phyloP scores from a whole-genome alignment of 345 rosid species.

The Pistacia atlantica region DNA sequence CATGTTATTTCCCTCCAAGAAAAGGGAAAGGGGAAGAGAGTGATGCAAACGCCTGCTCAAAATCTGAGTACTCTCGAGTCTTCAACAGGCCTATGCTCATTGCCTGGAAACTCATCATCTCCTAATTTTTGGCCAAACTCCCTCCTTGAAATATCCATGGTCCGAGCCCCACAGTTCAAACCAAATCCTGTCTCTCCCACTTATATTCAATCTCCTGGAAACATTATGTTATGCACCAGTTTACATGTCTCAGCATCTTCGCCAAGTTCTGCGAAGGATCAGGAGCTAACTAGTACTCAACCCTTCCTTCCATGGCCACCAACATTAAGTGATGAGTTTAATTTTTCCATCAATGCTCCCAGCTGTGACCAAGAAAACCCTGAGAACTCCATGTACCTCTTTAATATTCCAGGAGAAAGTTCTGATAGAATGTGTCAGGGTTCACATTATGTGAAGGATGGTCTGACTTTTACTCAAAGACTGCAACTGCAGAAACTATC shows the following conservation, averaged over 20 bases:
- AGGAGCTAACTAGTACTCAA: not conserved
- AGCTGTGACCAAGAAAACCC: not conserved
- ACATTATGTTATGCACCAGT: conserved; percentile 1
- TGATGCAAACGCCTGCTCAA: conserved; percentile 9
- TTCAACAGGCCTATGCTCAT: not conserved
- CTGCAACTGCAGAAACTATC: conserved; percentile 26
- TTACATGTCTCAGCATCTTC: not conserved
- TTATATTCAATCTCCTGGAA: not conserved
- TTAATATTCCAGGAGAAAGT: conserved; percentile 17
- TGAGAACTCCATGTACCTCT: conserved; percentile 7
- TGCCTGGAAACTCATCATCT: not conserved
- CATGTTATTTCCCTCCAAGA: not conserved
- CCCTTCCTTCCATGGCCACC: not conserved
- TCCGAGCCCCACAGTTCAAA: not conserved
- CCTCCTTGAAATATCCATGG: not conserved
- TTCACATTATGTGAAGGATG: not conserved
- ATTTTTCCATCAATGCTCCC: not conserved
- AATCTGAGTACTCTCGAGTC: not conserved
- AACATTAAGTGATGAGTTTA: not conserved
- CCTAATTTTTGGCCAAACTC: not conserved
- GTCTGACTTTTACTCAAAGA: conserved; percentile 25
- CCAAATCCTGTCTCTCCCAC: not conserved
- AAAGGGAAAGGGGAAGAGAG: conserved; percentile 7
- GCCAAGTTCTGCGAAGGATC: conserved; percentile 2
- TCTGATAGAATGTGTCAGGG: not conserved